phyloP scores from a whole-genome alignment of 2,329 filamentous ascomycete genomes.

The Madurella fahalii region DNA sequence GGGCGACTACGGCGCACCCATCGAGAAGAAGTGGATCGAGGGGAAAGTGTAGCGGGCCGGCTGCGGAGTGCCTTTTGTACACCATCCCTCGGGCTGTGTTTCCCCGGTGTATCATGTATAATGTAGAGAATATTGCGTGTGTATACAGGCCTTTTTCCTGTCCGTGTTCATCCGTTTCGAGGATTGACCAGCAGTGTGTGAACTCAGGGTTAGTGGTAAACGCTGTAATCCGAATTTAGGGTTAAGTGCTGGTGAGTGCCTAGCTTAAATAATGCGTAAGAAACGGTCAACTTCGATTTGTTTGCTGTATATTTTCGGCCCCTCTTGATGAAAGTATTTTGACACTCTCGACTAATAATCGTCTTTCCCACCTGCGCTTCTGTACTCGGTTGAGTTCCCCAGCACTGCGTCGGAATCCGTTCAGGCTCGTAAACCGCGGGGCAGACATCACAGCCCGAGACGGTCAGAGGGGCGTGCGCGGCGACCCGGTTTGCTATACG shows the following conservation, averaged over 20 bases:
- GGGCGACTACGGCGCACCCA: conserved; percentile 27
- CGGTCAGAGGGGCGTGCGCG: not conserved
- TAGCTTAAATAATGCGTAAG: no score
- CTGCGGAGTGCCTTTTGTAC: not conserved
- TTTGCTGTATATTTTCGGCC: no score
- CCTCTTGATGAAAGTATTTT: no score
- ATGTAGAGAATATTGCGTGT: conserved; percentile 19
- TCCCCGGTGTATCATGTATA: conserved; percentile 22
- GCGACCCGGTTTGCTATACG: not conserved
- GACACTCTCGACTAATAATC: no score
- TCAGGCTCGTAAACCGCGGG: not conserved
- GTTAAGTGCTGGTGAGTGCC: no score
- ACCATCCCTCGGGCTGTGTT: not conserved
- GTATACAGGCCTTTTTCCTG: not conserved
- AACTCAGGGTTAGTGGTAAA: not conserved
- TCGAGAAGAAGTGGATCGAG: conserved; percentile 29
- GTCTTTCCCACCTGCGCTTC: not conserved
- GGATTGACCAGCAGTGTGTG: no score
- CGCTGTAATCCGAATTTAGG: not conserved
- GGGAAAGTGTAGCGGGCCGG: conserved; percentile 16
- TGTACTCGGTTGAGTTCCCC: not conserved
- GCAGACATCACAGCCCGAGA: not conserved
- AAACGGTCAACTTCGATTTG: no score
- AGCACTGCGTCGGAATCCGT: no score
- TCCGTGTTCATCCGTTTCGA: not conserved